Percentiles rank a stretch among this genome's conserved stretches.
These are phyloP conservation scores for Arctium minus DNA, from an alignment of 129 eudicot species.

Conservation along the genomic window DNA sequence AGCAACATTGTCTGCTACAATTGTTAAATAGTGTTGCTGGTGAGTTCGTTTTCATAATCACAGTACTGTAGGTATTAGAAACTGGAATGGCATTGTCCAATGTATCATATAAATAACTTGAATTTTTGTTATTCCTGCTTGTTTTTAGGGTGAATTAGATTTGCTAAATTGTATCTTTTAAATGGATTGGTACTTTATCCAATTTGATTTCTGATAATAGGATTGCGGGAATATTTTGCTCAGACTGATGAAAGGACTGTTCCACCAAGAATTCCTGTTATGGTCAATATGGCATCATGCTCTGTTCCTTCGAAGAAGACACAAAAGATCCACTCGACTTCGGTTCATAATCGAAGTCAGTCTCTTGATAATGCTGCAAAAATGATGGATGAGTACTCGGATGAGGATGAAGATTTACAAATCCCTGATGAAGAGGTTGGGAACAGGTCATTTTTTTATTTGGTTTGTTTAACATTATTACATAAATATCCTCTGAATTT, in stretches of 20 bases:
- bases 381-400: constrained; percentile 90
- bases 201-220: constrained; percentile 34
- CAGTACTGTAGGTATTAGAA: not conserved
- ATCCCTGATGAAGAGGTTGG: constrained; percentile 75
- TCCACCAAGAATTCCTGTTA: constrained; percentile 92
- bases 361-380: constrained; percentile 75
- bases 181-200: not conserved
- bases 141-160: not conserved
- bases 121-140: not conserved
- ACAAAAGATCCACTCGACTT: constrained; percentile 43
- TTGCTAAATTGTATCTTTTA: not conserved
- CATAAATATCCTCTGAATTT: constrained; percentile 5
- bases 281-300: constrained; percentile 92
- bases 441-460: not conserved
- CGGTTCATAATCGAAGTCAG: constrained; percentile 53
- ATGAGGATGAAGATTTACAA: constrained; percentile 88
- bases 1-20: constrained; percentile 93
- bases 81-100: not conserved
- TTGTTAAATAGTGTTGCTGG: constrained; percentile 98
- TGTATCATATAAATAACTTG: constrained; percentile 2
- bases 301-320: constrained; percentile 61
- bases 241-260: constrained; percentile 86
- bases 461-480: not conserved
- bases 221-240: constrained; percentile 90
- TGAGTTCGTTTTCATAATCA: constrained; percentile 26